Evolutionary conservation across 2,329 filamentous ascomycete species (phyloP).

Genomic region (Neopestalotiopsis rosae): DNA sequence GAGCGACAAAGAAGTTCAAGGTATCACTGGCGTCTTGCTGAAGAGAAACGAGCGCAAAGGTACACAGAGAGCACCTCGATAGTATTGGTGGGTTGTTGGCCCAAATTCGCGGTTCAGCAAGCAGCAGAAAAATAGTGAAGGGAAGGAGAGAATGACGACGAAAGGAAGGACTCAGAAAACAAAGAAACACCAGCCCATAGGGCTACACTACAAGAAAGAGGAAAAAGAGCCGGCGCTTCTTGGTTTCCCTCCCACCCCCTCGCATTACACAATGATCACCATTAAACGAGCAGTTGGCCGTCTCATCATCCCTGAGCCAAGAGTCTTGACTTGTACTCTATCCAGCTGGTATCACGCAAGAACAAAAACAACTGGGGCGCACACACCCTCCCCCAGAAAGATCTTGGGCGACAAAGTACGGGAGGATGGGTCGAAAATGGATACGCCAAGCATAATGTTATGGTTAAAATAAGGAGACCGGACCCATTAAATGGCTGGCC

Average conservation of each 20-base stretch:
- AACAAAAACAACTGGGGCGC: not conserved
- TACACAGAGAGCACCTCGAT: not conserved
- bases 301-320: conserved; percentile 14
- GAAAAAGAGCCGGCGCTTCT: not conserved
- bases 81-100: not conserved
- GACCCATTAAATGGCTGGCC: not conserved
- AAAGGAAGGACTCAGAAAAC: conserved; percentile 1
- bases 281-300: not conserved
- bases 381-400: not conserved
- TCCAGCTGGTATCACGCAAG: not conserved
- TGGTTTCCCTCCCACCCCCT: not conserved
- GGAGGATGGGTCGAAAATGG: not conserved
- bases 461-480: conserved; percentile 15
- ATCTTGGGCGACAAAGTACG: not conserved
- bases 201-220: not conserved
- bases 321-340: not conserved
- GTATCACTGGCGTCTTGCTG: not conserved
- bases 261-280: not conserved
- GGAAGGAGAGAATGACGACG: conserved; percentile 13
- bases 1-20: not conserved
- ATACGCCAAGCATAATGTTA: conserved; percentile 13
- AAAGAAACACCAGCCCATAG: not conserved
- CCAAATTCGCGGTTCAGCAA: not conserved
- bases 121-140: not conserved
- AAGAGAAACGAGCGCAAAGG: not conserved